Conservation (phyloP, 139 green algal species). For the Raphidocelis subcapitata region DNA sequence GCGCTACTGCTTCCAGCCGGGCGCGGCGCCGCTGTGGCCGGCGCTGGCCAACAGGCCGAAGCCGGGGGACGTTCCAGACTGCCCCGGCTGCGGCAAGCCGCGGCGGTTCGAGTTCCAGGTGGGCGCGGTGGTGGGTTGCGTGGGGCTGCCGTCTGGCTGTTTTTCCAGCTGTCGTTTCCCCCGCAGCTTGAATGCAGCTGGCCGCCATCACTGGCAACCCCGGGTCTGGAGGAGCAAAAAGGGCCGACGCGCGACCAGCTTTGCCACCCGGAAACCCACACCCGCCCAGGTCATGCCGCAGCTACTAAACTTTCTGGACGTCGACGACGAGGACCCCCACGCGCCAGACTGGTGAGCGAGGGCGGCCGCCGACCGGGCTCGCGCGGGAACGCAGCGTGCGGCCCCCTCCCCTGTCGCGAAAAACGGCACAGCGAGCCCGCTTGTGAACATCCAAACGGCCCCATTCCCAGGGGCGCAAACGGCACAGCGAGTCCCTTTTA, state of each 20-base stretch:
- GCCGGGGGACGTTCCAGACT: constrained; percentile 51
- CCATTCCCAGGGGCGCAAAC: no score
- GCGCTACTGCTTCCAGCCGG: constrained; percentile 75
- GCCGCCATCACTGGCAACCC: no score
- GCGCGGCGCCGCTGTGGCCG: constrained; percentile 68
- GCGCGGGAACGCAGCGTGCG: not conserved
- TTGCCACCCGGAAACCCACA: no score
- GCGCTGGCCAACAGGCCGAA: constrained; percentile 29
- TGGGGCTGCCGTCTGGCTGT: no score
- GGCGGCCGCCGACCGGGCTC: not conserved
- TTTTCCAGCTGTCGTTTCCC: no score
- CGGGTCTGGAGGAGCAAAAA: no score
- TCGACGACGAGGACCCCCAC: constrained; percentile 52
- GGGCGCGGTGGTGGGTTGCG: constrained; percentile 19
- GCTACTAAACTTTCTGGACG: constrained; percentile 66
- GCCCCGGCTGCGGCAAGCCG: constrained; percentile 50
- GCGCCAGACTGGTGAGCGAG: constrained; percentile 65
- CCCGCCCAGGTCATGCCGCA: constrained; percentile 71
- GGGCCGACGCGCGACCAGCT: no score
- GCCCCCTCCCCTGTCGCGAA: no score
- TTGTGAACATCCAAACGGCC: no score
- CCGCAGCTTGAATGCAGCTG: no score
- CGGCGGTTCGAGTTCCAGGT: constrained; percentile 82
- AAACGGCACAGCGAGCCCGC: no score
- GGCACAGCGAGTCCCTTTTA: no score